These are phyloP conservation scores for Cyberlindnera xylosilytica DNA, from an alignment of 805 yeast genomes.

Conservation along the genomic window DNA sequence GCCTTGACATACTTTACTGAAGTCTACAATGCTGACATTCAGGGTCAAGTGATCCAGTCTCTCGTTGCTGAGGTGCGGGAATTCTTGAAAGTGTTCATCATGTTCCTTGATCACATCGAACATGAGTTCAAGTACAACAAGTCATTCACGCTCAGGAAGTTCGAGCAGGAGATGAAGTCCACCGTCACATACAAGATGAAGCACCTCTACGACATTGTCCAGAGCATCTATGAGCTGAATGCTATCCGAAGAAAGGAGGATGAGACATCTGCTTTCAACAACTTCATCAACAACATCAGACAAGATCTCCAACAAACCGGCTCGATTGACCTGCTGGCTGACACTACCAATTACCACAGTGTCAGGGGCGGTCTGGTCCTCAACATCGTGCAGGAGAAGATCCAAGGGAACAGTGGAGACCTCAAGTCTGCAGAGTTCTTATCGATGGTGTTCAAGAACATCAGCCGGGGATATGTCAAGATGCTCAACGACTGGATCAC, in stretches of 20 bases:
- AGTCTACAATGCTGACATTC: slow-evolving; percentile 46
- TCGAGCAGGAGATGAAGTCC: slow-evolving; percentile 49
- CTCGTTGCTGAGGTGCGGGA: slow-evolving; percentile 58
- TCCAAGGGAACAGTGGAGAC: slow-evolving; percentile 66
- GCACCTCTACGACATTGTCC: slow-evolving; percentile 57
- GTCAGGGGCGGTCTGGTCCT: slow-evolving; percentile 81
- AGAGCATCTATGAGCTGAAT: slow-evolving; percentile 47
- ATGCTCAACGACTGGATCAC: slow-evolving; percentile 81
- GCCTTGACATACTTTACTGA: slow-evolving; percentile 61
- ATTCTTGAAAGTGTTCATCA: slow-evolving; percentile 36
- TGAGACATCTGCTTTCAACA: slow-evolving; percentile 36
- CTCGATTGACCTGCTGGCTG: slow-evolving; percentile 48
- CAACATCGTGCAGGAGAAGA: slow-evolving; percentile 54
- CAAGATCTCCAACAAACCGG: slow-evolving; percentile 39
- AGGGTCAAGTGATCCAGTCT: slow-evolving; percentile 74
- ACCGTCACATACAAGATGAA: slow-evolving; percentile 39
- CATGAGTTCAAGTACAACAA: slow-evolving; percentile 45
- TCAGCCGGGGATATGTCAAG: slow-evolving; percentile 58
- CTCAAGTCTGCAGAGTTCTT: slow-evolving; percentile 50
- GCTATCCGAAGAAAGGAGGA: slow-evolving; percentile 33
- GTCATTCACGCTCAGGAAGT: slow-evolving; percentile 53
- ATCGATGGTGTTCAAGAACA: slow-evolving; percentile 46
- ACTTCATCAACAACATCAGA: slow-evolving; percentile 40
- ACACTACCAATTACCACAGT: slow-evolving; percentile 45
- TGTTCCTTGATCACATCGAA: slow-evolving; percentile 45